Percentiles rank a stretch among this genome's conserved stretches.
These are phyloP conservation scores for Cornus suecica DNA, from an alignment of 148 eudicot species.

Conservation along the genomic window DNA sequence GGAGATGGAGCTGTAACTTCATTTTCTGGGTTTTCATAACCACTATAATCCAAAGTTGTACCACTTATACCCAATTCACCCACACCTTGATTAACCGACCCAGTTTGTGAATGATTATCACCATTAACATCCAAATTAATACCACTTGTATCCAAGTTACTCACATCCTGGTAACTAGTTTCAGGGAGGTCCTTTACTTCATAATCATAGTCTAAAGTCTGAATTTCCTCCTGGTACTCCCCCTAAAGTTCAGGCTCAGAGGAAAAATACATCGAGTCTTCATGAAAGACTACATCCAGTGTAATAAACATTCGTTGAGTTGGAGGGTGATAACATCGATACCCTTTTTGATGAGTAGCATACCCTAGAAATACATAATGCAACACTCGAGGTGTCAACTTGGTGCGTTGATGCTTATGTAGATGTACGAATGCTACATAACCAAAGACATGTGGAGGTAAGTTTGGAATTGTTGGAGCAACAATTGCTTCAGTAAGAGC, in stretches of 20 bases:
- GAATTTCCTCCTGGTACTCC: neutral
- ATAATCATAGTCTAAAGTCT: neutral
- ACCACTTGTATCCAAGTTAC: no score
- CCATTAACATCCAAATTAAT: no score
- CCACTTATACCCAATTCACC: no score
- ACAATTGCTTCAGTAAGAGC: neutral
- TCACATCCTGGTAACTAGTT: no score
- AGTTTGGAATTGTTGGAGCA: neutral
- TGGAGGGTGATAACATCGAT: constrained; percentile 11
- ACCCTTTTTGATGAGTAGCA: constrained; percentile 3
- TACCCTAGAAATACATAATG: neutral
- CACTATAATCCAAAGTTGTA: no score
- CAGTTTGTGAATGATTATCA: no score
- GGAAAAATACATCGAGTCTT: constrained; percentile 1
- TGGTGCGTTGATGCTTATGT: constrained; percentile 1
- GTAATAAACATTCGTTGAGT: neutral
- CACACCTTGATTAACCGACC: no score
- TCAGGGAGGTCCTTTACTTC: no score
- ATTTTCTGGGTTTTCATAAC: no score
- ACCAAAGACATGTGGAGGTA: constrained; percentile 7
- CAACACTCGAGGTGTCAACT: neutral
- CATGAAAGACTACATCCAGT: neutral
- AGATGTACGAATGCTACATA: constrained; percentile 10
- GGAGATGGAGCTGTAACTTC: no score
- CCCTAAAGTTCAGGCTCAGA: neutral